phyloP scores from a whole-genome alignment of 768 basidiomycete genomes.

The Suillus paluster region DNA sequence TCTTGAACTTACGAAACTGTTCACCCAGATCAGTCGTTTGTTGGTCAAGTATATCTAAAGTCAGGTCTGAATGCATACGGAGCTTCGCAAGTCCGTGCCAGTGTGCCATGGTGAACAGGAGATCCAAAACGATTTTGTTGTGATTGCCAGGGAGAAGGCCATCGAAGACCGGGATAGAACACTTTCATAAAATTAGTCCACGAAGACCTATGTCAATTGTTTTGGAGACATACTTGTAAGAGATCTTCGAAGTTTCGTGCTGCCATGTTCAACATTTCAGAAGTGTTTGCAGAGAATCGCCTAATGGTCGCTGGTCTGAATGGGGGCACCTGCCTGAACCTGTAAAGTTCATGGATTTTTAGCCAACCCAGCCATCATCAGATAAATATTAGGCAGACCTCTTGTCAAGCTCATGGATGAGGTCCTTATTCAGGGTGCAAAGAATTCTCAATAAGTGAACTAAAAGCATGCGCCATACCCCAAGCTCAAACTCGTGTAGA shows the following conservation, averaged over 20 bases:
- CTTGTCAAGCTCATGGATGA: conserved; percentile 38
- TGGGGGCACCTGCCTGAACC: conserved; percentile 30
- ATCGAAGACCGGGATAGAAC: conserved; percentile 36
- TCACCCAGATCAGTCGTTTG: conserved; percentile 23
- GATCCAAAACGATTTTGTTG: conserved; percentile 16
- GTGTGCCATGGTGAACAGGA: conserved; percentile 23
- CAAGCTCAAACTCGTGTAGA: too few species aligned
- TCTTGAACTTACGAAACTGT: conserved; percentile 24
- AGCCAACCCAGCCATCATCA: conserved; percentile 39
- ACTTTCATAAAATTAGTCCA: conserved; percentile 17
- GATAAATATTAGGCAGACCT: conserved; percentile 14
- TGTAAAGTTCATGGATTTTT: too few species aligned
- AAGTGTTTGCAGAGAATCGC: too few species aligned
- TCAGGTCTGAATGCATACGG: conserved; percentile 28
- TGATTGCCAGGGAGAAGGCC: conserved; percentile 25
- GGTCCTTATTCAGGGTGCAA: conserved; percentile 36
- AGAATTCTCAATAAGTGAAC: conserved; percentile 32
- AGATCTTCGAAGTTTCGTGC: neutral
- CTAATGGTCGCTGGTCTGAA: neutral
- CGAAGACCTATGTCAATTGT: conserved; percentile 34
- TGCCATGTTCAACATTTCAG: too few species aligned
- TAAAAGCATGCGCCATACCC: conserved; percentile 18
- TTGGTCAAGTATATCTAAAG: conserved; percentile 19
- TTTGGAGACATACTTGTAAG: neutral
- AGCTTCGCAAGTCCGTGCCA: conserved; percentile 40